Percentiles rank a stretch among this genome's conserved stretches.
Conservation (phyloP, 176 grass and related monocot genomes). For the Eleusine indica region DNA sequence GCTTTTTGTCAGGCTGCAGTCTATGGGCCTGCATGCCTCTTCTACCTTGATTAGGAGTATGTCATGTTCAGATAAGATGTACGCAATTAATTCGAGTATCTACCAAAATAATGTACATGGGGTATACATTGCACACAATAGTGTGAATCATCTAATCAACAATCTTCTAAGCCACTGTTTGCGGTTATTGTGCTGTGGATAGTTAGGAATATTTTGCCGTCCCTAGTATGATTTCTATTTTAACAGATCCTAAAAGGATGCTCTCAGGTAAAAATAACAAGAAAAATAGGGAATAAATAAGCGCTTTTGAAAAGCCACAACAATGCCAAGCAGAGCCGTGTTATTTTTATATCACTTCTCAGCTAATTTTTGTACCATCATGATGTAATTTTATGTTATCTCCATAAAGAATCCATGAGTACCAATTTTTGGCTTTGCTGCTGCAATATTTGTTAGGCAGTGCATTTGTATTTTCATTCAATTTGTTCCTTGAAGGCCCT, state of each 20-base stretch:
- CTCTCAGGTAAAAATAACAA: too few species aligned
- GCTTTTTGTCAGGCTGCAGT: too few species aligned
- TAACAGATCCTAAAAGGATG: too few species aligned
- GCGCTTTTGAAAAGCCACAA: too few species aligned
- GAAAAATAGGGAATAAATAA: too few species aligned
- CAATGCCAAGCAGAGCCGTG: neutral
- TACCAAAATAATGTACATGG: neutral
- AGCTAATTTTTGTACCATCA: neutral
- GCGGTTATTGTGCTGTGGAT: too few species aligned
- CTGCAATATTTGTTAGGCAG: neutral
- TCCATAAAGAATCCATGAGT: neutral
- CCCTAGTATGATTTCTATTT: too few species aligned
- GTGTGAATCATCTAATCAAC: neutral
- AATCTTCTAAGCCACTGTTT: neutral
- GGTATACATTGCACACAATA: neutral
- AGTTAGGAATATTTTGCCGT: too few species aligned
- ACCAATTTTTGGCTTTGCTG: constrained; percentile 2
- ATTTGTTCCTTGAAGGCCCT: constrained; percentile 2
- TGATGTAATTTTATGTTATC: neutral
- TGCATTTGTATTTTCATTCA: neutral
- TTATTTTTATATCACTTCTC: neutral
- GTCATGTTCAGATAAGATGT: constrained; percentile 18
- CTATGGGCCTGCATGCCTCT: neutral
- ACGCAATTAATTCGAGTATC: neutral
- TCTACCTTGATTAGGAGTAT: neutral